Evolutionary conservation across 176 grass and related monocot genomes (phyloP), one percentile per base, ranked within the genome.

Genomic region (Guadua angustifolia): DNA sequence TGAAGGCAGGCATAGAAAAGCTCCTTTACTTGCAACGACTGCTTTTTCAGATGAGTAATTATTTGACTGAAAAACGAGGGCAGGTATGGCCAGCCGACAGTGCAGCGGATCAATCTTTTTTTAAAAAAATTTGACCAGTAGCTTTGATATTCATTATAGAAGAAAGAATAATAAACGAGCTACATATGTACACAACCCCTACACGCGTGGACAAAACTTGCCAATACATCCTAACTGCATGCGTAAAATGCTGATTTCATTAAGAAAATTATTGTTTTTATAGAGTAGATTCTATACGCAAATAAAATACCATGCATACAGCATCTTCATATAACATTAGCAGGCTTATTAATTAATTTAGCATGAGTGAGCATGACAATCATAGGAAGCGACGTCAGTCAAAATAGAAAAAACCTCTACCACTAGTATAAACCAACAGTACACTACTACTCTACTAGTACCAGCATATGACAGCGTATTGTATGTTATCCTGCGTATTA

Each of bases 21-120:
- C 63, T 76, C 56, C 38, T 89, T 70, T 55, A 13, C 82, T 44
- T 70, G 61, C 50, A 25, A 60, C 29, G 9, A 24, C 66, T 29
- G 22, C 56, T 38, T 66, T 56, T 32, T 45, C 80, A 4, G 32
- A 73, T 5, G 39, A 57, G 62, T 21, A 40, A 38, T 58, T 66
- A 59, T 73, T 82, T 82, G 85, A 66, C 77, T 76, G 25, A 26
- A 36, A 69, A 81, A 68, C 40, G 56, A 11, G 7, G 3, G 15
- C 8, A 36, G 1, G 39, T 25, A 36, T 70, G 52, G 52, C 49
- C 81, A 47, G 81, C 55, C 49, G 75, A 79, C 68, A 82, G 26
- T 68, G 60, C 67, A 22, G 62, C 59, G 18, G 47, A 65, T 26
- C 66, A 52, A 58, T 50, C 42, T 55, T 55, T 29, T 29, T 29